Conservation (phyloP, 108 stramenopile genomes). For the Parietichytrium sp. region DNA sequence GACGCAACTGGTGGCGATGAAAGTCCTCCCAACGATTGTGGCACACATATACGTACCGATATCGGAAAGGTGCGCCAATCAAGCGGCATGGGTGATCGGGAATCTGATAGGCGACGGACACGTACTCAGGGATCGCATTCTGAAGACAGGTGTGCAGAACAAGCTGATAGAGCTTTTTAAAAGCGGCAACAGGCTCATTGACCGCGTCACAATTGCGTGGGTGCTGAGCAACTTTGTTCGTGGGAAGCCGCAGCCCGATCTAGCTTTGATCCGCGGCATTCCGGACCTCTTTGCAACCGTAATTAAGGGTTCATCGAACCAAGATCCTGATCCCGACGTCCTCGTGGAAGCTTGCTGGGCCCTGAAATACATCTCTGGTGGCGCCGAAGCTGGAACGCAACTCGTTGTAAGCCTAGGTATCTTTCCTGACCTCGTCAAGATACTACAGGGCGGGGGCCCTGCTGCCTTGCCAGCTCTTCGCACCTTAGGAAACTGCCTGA, state of each 20-base stretch:
- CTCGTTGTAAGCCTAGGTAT: neutral
- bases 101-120: slow-evolving; percentile 97
- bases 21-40: too few relatives aligned
- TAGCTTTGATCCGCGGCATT: too few relatives aligned
- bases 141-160: slow-evolving; percentile 82
- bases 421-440: neutral
- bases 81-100: slow-evolving; percentile 97
- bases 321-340: neutral
- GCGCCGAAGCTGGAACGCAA: neutral
- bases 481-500: neutral
- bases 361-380: neutral
- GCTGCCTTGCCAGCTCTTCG: neutral
- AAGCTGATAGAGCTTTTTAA: slow-evolving; percentile 81
- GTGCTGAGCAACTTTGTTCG: neutral
- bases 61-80: too few relatives aligned
- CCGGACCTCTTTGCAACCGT: too few relatives aligned
- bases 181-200: neutral
- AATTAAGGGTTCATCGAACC: too few relatives aligned
- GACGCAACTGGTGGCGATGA: too few relatives aligned
- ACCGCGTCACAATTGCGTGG: neutral
- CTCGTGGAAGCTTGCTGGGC: neutral
- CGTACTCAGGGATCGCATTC: slow-evolving; percentile 87
- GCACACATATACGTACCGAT: too few relatives aligned
- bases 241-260: too few relatives aligned
- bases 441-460: neutral